Conservation (phyloP, 345 rosid species). For the Aethionema arabicum region DNA sequence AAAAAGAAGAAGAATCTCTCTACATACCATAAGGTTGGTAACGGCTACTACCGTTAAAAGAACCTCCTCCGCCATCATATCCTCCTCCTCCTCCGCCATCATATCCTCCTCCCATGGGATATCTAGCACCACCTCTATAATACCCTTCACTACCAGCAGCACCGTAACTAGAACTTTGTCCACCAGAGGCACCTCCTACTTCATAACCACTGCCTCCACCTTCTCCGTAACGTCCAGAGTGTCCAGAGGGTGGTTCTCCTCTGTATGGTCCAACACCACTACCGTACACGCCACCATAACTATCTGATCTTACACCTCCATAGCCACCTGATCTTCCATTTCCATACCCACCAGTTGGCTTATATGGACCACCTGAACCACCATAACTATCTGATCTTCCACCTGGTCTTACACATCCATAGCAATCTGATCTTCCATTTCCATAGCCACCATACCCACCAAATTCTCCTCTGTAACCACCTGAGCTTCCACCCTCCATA, state of each 20-base stretch:
- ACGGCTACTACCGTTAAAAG: constrained; percentile 58
- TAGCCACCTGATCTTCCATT: constrained; percentile 55
- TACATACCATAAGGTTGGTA: constrained; percentile 93
- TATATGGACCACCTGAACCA: constrained; percentile 53
- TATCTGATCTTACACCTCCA: constrained; percentile 49
- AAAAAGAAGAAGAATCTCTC: constrained; percentile 28
- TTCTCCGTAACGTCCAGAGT: constrained; percentile 78
- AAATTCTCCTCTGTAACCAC: constrained; percentile 56
- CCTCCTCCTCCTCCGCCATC: constrained; percentile 39
- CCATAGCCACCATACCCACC: constrained; percentile 43
- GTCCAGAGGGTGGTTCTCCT: constrained; percentile 70
- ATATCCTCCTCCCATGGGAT: constrained; percentile 39
- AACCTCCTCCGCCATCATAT: constrained; percentile 39
- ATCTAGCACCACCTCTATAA: constrained; percentile 41
- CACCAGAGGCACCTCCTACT: constrained; percentile 36
- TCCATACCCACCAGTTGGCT: constrained; percentile 63
- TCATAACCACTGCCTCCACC: constrained; percentile 43
- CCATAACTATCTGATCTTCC: no score
- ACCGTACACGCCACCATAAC: constrained; percentile 70
- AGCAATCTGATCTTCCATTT: constrained; percentile 52
- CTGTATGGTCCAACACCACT: constrained; percentile 65
- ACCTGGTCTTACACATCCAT: no score
- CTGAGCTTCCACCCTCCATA: constrained; percentile 48
- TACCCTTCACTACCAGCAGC: constrained; percentile 38
- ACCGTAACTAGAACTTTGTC: constrained; percentile 47